Percentiles rank a stretch among this genome's conserved stretches.
phyloP scores from a whole-genome alignment of 2,329 filamentous ascomycete species.

The Hypoxylon sp. region DNA sequence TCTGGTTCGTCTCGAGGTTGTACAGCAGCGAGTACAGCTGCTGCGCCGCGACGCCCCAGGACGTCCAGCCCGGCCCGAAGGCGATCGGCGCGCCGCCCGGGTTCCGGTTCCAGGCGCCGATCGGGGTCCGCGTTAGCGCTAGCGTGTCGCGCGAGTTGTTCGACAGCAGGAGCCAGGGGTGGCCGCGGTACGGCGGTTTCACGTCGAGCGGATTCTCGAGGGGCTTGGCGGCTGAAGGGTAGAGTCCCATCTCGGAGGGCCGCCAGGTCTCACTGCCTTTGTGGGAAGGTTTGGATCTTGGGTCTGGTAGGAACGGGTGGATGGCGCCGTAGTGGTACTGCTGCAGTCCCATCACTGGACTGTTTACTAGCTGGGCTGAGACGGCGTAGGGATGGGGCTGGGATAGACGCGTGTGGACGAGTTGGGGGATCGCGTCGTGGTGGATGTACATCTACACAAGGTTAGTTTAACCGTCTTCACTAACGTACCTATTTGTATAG shows the following conservation, averaged over 20 bases:
- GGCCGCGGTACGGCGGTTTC: conserved; percentile 49
- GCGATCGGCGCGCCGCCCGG: conserved; percentile 32
- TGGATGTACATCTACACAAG: conserved; percentile 40
- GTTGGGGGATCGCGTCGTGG: conserved; percentile 56
- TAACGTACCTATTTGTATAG: neutral
- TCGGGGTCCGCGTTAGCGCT: conserved; percentile 55
- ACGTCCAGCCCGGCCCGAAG: conserved; percentile 52
- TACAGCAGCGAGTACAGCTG: conserved; percentile 57
- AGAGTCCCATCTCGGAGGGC: conserved; percentile 42
- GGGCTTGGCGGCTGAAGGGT: conserved; percentile 26
- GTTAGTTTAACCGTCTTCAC: neutral
- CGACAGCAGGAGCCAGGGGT: conserved; percentile 60
- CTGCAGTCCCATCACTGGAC: conserved; percentile 61
- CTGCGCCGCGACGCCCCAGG: conserved; percentile 60
- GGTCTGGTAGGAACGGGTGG: conserved; percentile 61
- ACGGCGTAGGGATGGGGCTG: conserved; percentile 60
- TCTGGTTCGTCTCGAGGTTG: conserved; percentile 55
- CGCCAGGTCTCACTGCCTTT: conserved; percentile 49
- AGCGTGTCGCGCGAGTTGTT: conserved; percentile 43
- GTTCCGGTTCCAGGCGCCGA: conserved; percentile 46
- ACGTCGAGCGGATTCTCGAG: conserved; percentile 10
- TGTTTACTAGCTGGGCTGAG: conserved; percentile 65
- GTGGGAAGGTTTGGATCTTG: conserved; percentile 30
- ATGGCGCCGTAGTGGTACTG: conserved; percentile 62
- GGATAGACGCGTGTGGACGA: conserved; percentile 60